Evolutionary conservation across 2,329 filamentous ascomycete species (phyloP).

Genomic region (Fusarium sp.): DNA sequence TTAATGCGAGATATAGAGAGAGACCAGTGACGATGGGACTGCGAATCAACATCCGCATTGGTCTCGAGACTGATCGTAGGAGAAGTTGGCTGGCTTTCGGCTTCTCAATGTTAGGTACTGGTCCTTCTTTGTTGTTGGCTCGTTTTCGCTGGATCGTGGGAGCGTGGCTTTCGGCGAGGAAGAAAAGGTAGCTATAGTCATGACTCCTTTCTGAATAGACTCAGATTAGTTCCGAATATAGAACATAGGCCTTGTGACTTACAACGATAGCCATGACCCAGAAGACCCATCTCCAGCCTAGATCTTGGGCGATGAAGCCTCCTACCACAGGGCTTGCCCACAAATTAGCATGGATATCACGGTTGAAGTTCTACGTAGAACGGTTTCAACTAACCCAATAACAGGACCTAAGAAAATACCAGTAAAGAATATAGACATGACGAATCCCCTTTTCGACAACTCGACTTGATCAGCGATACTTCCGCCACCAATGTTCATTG

Average conservation of each 20-base stretch:
- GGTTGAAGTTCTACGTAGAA: rapidly evolving
- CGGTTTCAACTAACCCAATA: background rate
- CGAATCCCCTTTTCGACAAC: background rate
- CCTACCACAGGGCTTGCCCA: slow-evolving; percentile 3
- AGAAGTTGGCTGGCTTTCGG: background rate
- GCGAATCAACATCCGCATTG: background rate
- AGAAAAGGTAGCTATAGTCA: background rate
- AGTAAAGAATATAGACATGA: slow-evolving; percentile 29
- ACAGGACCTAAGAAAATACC: slow-evolving; percentile 14
- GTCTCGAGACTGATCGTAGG: background rate
- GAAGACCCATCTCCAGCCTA: slow-evolving; percentile 25
- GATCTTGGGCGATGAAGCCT: slow-evolving; percentile 9
- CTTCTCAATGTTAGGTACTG: rapidly evolving
- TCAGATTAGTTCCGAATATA: background rate
- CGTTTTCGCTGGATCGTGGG: slow-evolving; percentile 8
- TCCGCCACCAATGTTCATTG: slow-evolving; percentile 19
- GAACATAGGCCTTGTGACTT: background rate
- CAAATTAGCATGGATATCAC: background rate
- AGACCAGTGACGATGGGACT: slow-evolving; percentile 12
- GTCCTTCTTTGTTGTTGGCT: background rate
- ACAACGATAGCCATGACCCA: slow-evolving; percentile 25
- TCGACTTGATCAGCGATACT: slow-evolving; percentile 17
- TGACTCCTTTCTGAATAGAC: background rate
- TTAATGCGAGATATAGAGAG: slow-evolving; percentile 17
- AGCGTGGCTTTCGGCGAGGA: slow-evolving; percentile 13